A percentile compares a stretch with the other conserved stretches of the same genome.
These are phyloP conservation scores for Penicillium angulare DNA, from an alignment of 495 filamentous ascomycete species.

Conservation along the genomic window DNA sequence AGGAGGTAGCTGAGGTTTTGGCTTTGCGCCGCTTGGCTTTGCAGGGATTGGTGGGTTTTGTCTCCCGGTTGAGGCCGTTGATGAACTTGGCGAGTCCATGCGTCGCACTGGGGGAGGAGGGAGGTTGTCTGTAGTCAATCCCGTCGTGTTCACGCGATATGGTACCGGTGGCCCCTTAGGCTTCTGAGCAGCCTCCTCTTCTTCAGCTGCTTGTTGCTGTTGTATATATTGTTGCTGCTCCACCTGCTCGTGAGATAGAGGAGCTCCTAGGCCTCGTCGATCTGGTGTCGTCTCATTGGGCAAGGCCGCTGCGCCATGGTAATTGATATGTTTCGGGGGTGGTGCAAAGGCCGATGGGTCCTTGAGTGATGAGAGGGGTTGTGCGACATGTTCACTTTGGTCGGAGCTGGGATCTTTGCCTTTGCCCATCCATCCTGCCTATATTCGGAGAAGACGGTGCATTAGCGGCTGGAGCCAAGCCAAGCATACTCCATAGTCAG, in stretches of 20 bases:
- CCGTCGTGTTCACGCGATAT: constrained; percentile 69
- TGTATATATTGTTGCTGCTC: constrained; percentile 21
- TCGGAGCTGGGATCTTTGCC: constrained; percentile 43
- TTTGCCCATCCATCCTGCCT: constrained; percentile 46
- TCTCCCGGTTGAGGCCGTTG: constrained; percentile 23
- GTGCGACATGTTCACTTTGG: constrained; percentile 52
- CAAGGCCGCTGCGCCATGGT: constrained; percentile 48
- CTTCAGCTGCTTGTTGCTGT: constrained; percentile 34
- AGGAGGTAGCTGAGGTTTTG: constrained; percentile 61
- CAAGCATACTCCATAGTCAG: no score
- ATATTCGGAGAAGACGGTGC: no score
- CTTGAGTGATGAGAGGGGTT: constrained; percentile 72
- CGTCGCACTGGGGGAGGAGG: constrained; percentile 68
- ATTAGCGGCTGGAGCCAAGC: no score
- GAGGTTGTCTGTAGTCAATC: constrained; percentile 63
- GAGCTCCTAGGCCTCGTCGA: constrained; percentile 47
- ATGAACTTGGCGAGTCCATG: constrained; percentile 42
- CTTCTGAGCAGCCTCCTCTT: constrained; percentile 40
- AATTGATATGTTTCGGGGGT: constrained; percentile 70
- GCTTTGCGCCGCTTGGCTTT: no score
- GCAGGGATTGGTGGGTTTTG: constrained; percentile 19
- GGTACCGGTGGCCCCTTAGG: constrained; percentile 59
- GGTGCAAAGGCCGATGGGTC: constrained; percentile 85
- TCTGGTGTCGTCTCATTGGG: constrained; percentile 50
- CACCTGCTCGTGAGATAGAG: constrained; percentile 42